Base-by-base conservation (phyloP, 306 rosid genomes). In the Prunus kanzakura region DNA sequence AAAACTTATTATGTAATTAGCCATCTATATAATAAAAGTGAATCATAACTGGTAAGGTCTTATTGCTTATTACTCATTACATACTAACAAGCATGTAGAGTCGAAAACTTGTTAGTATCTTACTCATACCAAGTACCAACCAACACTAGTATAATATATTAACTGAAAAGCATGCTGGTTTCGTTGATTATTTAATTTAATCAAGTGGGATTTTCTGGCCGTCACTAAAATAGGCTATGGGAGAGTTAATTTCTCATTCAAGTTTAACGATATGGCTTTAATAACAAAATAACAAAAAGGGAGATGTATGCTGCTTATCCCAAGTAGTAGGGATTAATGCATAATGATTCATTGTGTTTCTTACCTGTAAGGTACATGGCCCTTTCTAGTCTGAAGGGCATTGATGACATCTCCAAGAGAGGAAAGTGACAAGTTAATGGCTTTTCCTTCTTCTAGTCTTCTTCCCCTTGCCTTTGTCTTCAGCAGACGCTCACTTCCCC, bases 391-490 rank as follows among this genome's bases (percentile, higher is more conserved):
- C 38, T 75, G 86, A 62, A 83, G 86, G 12, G 86, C 86, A 64
- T 65, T 63, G 60, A 83, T 83, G 71, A 83, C 86, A 64, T 83
- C 86, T 46, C 86, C 86, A 18, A 83, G 83, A 64, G 86, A 79
- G 54, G 86, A 83, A 66, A 83, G 86, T 38, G 86, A 79, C 76
- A 83, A 83, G 72, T 83, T 83, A 64, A 83, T 83, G 66, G 86
- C 86, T 62, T 83, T 83, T 68, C 86, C 86, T 79, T 79, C 86
- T 69, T 83, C 86, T 27, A 83, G 78, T 65, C 83, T 83, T 66
- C 83, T 83, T 15, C 86, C 86, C 61, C 27, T 57, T 56, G 86
- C 86, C 75, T 79, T 83, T 41, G 86, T 83, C 81, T 79, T 83
- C 12, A 83, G 71, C 66, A 83, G 41, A 7, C 86, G 83, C 70